Evolutionary conservation across 164 flowering plant species (phyloP), one percentile per base, ranked within the genome.

Genomic region (Pachysandra terminalis): DNA sequence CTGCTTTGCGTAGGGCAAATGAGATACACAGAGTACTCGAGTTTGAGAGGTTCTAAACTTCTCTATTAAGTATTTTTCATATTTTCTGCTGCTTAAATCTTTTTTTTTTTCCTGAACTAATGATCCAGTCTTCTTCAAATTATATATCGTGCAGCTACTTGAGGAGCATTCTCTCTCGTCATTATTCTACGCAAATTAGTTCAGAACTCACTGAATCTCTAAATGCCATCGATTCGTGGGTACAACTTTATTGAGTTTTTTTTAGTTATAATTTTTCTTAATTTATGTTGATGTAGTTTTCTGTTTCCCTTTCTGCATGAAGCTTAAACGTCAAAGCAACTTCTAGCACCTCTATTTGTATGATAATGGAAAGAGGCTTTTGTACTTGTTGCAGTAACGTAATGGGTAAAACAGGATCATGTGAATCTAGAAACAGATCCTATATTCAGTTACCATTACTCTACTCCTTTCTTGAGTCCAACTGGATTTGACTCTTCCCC

Each of bases 1-100:
- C 92, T 79, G 96, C 93, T 57, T 73, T 96, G 75, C 90, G 87
- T 26, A 79, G 82, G 69, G 72, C 98, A 41, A 91, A 89, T 80
- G 82, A 77, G 71, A 77, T 74, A 59, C 86, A 82, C 65, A 26
- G 68, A 74, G 82, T 84, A 75, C 63, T 93, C 62, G 92, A 96
- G 69, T 93, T 90, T 69, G 89, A 90, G 67, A 91, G 96, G 99
- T 89, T 69, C 51, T 63, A 27, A 66, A 57, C 76, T 69, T 21
- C 65, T 72, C 69, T 66, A 23, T 70, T 23, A 49, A 21, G 28
- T 66, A 45, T 22, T 25, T 28, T 66, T 59, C 63, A 54, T 14
- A 27, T 65, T 23, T 40, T 21, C 25, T 71, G n/a, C 67, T 66
- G 25, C 41, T 10, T 27, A 12, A 32, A 26, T 21, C 21, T 19